phyloP scores from a whole-genome alignment of 2,329 filamentous ascomycete species.

The Amylocarpus encephaloides region DNA sequence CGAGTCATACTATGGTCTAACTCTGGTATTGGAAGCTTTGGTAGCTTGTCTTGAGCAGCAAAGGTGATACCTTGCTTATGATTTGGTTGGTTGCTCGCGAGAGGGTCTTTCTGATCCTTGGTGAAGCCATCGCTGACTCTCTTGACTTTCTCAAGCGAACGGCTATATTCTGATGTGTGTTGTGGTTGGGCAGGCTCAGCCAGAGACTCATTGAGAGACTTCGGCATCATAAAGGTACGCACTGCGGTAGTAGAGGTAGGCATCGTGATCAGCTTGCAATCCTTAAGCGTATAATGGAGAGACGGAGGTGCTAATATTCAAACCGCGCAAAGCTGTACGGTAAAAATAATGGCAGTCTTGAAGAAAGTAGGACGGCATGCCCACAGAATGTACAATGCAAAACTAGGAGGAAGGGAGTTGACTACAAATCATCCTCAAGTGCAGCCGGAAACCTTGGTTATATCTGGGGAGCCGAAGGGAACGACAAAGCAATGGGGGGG shows the following conservation, averaged over 20 bases:
- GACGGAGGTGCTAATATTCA: constrained; percentile 74
- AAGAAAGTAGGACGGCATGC: constrained; percentile 73
- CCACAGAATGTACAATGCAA: constrained; percentile 11
- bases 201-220: constrained; percentile 66
- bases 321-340: constrained; percentile 78
- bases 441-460: constrained; percentile 19
- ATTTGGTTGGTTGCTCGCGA: constrained; percentile 41
- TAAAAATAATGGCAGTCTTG: constrained; percentile 90
- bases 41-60: constrained; percentile 78
- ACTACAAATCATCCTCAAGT: background rate
- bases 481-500: constrained; percentile 17
- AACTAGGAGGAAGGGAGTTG: background rate
- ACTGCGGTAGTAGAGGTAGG: constrained; percentile 56
- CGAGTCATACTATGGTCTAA: constrained; percentile 70
- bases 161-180: constrained; percentile 21
- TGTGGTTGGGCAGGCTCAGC: constrained; percentile 34
- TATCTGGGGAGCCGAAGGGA: constrained; percentile 17
- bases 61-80: constrained; percentile 71
- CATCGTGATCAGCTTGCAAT: constrained; percentile 47
- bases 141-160: constrained; percentile 47
- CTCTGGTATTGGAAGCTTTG: constrained; percentile 88
- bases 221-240: constrained; percentile 64
- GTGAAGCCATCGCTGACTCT: constrained; percentile 42
- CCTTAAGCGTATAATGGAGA: constrained; percentile 65
- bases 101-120: constrained; percentile 40